Base-by-base conservation (phyloP, 2,329 filamentous ascomycete species). In the Xylariales sp. region DNA sequence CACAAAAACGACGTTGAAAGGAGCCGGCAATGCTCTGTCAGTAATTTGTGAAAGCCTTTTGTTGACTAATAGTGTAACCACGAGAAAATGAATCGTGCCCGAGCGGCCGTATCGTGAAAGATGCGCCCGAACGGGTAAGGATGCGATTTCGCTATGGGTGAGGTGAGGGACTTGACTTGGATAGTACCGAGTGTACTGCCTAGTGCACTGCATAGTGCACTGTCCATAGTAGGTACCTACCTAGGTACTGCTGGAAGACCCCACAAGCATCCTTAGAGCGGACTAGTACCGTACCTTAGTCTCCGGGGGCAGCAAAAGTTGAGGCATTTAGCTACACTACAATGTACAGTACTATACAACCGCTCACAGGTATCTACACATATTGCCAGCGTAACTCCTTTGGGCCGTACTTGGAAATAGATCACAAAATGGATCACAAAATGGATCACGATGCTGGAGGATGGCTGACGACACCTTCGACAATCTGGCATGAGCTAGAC, bases 271-370 rank as follows among this genome's bases (percentile, higher is more conserved):
- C 50, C 45, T 56, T 12, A 41, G 39, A n/a, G 39, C 43, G 8
- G 28, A 56, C 54, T 32, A 18, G 34, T 6, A 36, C 30, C n/a
- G 36, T 41, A 41, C 12, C 5, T 4, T 41, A 41, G 16, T 23
- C 5, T 58, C 18, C 55, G n/a, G 50, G 52, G 52, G 41, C 28
- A 48, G 36, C 39, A 45, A 46, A 36, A 23, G 30, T 50, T 67
- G 62, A 50, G 62, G 61, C 50, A 68, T 64, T 68, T 68, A 61
- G 23, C 43, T 28, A 56, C 48, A 52, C 39, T 28, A 32, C 46
- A 18, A 12, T 41, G 39, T 41, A n/a, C n/a, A n/a, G n/a, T n/a
- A n/a, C n/a, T n/a, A n/a, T n/a, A n/a, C 23, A 32, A 45, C 23
- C 48, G 14, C 30, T n/a, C 30, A 23, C 2, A 23, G 7, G 50